Percentiles rank a stretch among this genome's conserved stretches.
Evolutionary conservation across 2,329 filamentous ascomycete genomes (phyloP).

Genomic region (Cladosporium velox): DNA sequence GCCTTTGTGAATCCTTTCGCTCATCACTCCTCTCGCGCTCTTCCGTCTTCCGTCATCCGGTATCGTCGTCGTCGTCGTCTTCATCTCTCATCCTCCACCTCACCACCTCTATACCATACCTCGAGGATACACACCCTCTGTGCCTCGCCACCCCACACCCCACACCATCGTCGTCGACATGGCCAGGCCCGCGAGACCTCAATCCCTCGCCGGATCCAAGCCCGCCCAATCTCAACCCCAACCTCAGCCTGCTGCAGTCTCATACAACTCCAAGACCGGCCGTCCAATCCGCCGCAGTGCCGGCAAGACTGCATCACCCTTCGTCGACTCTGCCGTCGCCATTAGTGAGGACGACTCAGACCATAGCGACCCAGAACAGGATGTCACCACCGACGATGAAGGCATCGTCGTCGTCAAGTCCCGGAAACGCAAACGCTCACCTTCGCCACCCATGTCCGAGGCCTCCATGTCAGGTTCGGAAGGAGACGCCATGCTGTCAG

Average conservation of each 20-base stretch:
- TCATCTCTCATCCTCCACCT: background rate
- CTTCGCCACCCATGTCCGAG: constrained; percentile 31
- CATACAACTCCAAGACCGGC: constrained; percentile 45
- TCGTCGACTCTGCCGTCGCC: constrained; percentile 42
- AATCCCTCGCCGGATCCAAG: constrained; percentile 30
- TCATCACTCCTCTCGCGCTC: background rate
- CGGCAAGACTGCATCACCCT: constrained; percentile 41
- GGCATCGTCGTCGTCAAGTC: constrained; percentile 27
- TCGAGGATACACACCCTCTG: background rate
- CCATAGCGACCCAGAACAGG: constrained; percentile 35
- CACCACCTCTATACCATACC: constrained; percentile 7
- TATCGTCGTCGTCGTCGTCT: background rate
- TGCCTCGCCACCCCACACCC: background rate
- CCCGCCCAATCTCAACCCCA: constrained; percentile 25
- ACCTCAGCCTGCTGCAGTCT: constrained; percentile 32
- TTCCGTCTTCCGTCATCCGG: constrained; percentile 10
- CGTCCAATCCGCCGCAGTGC: constrained; percentile 46
- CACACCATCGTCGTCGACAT: constrained; percentile 21
- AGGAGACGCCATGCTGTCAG: constrained; percentile 24
- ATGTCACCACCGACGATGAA: constrained; percentile 38
- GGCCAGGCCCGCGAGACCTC: constrained; percentile 25
- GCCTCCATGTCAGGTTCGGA: constrained; percentile 26
- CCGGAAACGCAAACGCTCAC: constrained; percentile 36
- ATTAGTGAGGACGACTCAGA: constrained; percentile 39
- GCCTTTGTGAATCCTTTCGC: background rate